These are phyloP conservation scores for Dioscorea alata DNA, from an alignment of 106 monocot genomes.

Conservation along the genomic window DNA sequence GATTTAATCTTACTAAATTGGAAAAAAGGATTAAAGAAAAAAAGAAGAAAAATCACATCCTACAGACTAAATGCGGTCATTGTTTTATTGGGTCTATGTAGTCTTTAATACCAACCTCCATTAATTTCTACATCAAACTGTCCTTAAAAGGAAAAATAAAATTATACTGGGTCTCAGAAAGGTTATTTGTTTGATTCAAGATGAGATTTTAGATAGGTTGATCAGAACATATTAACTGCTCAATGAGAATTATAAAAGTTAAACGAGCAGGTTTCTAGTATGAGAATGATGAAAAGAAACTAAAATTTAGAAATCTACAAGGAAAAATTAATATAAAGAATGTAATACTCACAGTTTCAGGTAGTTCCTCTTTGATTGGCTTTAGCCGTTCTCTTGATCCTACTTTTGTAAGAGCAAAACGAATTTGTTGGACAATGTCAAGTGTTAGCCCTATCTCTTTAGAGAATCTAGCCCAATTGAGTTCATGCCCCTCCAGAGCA, in stretches of 20 bases:
- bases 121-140: no score
- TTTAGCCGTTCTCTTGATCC: conserved; percentile 73
- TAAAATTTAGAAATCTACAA: not conserved
- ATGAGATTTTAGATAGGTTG: no score
- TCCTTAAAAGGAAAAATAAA: no score
- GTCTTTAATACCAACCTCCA: no score
- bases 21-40: no score
- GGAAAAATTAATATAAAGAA: not conserved
- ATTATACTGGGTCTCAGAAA: no score
- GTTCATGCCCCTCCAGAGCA: conserved; percentile 60
- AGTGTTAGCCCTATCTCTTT: conserved; percentile 55
- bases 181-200: no score
- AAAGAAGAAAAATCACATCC: no score
- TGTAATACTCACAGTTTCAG: conserved; percentile 57
- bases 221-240: no score
- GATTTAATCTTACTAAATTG: no score
- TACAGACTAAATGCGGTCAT: no score
- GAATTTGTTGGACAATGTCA: conserved; percentile 49
- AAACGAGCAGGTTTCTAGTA: not conserved
- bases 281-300: not conserved
- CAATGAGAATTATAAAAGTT: not conserved
- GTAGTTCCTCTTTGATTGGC: conserved; percentile 91
- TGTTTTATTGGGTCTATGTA: no score
- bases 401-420: conserved; percentile 42
- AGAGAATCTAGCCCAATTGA: conserved; percentile 70